phyloP scores from a whole-genome alignment of 2,329 filamentous ascomycete genomes.

The Colletotrichum liriopes region DNA sequence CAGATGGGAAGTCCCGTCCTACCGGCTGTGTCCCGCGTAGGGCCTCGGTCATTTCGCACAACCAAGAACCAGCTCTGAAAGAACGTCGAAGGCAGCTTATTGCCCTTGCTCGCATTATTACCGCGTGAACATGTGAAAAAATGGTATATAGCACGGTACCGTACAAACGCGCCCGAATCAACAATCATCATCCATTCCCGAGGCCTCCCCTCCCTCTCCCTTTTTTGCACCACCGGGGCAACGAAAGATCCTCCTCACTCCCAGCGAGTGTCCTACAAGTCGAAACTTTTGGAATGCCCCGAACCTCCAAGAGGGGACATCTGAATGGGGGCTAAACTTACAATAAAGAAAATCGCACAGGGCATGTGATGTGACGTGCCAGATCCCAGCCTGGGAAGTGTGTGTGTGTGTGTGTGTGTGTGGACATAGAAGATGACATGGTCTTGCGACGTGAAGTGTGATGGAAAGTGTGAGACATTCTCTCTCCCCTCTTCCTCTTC shows the following conservation, averaged over 20 bases:
- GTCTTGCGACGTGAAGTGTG: slow-evolving; percentile 8
- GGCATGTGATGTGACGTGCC: neutral
- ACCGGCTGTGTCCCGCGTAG: neutral
- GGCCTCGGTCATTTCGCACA: neutral
- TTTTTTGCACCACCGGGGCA: neutral
- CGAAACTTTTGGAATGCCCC: slow-evolving; percentile 12
- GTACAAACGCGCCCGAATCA: slow-evolving; percentile 23
- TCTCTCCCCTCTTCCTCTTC: slow-evolving; percentile 5
- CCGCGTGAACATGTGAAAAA: slow-evolving; percentile 19
- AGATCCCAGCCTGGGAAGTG: neutral
- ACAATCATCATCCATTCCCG: neutral
- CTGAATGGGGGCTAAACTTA: slow-evolving; percentile 28
- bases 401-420: slow-evolving; percentile 10
- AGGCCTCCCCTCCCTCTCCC: neutral
- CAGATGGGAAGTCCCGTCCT: neutral
- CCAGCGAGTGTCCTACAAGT: slow-evolving; percentile 29
- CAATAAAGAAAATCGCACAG: slow-evolving; percentile 11
- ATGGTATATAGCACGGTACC: slow-evolving; percentile 40
- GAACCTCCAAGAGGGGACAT: neutral
- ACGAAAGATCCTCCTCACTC: slow-evolving; percentile 11
- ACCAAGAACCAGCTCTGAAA: neutral
- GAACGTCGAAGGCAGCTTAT: slow-evolving; percentile 2
- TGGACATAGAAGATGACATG: neutral
- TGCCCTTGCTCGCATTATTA: neutral
- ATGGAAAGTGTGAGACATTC: slow-evolving; percentile 8